Base-by-base conservation (phyloP, 306 rosid genomes). In the Dicorynia guianensis region DNA sequence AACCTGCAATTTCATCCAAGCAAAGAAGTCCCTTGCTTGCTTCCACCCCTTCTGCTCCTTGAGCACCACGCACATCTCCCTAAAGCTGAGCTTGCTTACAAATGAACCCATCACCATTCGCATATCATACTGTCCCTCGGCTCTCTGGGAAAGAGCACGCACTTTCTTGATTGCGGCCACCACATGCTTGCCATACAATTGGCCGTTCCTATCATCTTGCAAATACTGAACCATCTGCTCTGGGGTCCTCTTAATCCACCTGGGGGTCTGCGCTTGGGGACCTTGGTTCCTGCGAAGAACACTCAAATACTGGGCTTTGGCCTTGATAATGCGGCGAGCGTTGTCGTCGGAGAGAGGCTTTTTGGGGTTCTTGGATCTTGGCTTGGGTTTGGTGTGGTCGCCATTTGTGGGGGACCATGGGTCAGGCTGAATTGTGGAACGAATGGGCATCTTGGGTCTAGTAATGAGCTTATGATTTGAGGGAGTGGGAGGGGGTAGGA, bases 1-100 rank as follows among this genome's bases (percentile, higher is more conserved):
- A 50, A 91, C 98, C 97, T 94, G 98, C 76, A 94, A 84, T 82
- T 92, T 94, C 98, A 94, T 94, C 98, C 98, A 94, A 59, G 78
- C 73, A 79, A 94, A 92, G 50, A 94, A 87, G 81, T 94, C 97
- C 17, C 90, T 78, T 10, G 77, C 98, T 69, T 94, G 98, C 81
- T 90, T 86, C 98, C 98, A 94, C 15, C 96, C 92, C 44, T 83
- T 94, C 76, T 91, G 98, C 72, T 91, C 98, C 85, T 94, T 94
- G 19, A 94, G 89, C 17, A 94, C 92, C 2, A 81, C 82, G 34
- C 98, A 94, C 98, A 94, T 94, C 82, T 94, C 98, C 67, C 89
- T 80, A 40, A 87, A 94, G 79, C 82, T 87, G 13, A 94, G 84
- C 62, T 90, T 92, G 0, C 93, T 93, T 13, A 92, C 97, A 63